A percentile compares a stretch with the other conserved stretches of the same genome.
Evolutionary conservation across 2,329 filamentous ascomycete genomes (phyloP).

Genomic region (Venturia effusa): DNA sequence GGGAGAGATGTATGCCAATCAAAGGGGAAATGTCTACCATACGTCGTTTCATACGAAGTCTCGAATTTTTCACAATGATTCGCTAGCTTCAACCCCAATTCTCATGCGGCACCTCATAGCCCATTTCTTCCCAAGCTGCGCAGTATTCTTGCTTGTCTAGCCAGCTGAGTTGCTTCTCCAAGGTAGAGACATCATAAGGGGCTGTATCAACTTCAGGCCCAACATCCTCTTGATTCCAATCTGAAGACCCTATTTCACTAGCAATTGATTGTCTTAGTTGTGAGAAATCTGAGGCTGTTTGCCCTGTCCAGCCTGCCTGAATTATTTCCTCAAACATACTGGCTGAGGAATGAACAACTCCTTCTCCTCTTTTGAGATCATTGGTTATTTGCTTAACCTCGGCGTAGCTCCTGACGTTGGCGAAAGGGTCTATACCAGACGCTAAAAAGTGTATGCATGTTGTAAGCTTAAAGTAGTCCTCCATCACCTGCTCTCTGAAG

Average conservation of each 20-base stretch:
- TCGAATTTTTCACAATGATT: not conserved
- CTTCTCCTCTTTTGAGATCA: constrained; percentile 12
- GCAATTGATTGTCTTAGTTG: constrained; percentile 10
- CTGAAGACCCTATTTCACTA: not conserved
- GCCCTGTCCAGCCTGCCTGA: constrained; percentile 13
- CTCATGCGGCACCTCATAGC: constrained; percentile 12
- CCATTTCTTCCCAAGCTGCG: constrained; percentile 13
- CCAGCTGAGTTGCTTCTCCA: constrained; percentile 12
- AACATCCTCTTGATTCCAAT: constrained; percentile 4
- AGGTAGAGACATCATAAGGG: constrained; percentile 7
- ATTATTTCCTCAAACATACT: constrained; percentile 12
- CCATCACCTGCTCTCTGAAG: constrained; percentile 12
- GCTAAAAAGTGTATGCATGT: constrained; percentile 12
- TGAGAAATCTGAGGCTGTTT: constrained; percentile 11
- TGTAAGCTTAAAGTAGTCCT: constrained; percentile 13
- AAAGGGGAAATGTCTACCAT: not conserved
- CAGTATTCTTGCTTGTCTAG: constrained; percentile 12
- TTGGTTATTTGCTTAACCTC: constrained; percentile 12
- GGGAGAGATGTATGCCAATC: not conserved
- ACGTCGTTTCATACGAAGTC: not conserved
- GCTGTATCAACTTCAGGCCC: constrained; percentile 1
- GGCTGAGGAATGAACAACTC: constrained; percentile 12
- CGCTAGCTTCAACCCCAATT: constrained; percentile 12
- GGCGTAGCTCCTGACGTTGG: constrained; percentile 12
- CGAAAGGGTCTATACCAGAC: constrained; percentile 12